A percentile compares a stretch with the other conserved stretches of the same genome.
phyloP scores from a whole-genome alignment of 768 basidiomycete genomes.

The Xerocomellus chrysenteron region DNA sequence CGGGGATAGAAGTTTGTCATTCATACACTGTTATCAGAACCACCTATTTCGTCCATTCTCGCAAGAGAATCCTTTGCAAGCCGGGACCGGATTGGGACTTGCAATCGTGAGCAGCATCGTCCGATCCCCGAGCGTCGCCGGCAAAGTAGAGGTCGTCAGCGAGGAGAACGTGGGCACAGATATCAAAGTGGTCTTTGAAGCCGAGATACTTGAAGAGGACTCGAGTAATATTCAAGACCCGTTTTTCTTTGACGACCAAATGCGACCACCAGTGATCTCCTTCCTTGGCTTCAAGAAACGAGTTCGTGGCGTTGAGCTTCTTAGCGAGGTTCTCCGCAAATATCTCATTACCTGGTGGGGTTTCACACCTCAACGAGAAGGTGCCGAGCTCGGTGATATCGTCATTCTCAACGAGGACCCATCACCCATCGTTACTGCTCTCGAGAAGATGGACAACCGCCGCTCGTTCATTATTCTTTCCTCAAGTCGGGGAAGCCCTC shows the following conservation, averaged over 20 bases:
- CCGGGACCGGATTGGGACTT: conserved; percentile 90
- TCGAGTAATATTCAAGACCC: conserved; percentile 43
- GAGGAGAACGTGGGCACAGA: conserved; percentile 89
- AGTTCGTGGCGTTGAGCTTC: conserved; percentile 66
- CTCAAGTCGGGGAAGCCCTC: conserved; percentile 63
- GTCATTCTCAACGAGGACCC: conserved; percentile 81
- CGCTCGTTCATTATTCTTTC: conserved; percentile 78
- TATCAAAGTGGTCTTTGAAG: conserved; percentile 82
- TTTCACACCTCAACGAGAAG: conserved; percentile 47
- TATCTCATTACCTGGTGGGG: conserved; percentile 80
- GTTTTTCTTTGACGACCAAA: conserved; percentile 43
- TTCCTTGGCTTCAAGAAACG: conserved; percentile 68
- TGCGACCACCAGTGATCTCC: conserved; percentile 52
- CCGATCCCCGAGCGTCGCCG: conserved; percentile 78
- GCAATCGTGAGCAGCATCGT: conserved; percentile 95
- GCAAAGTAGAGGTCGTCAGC: conserved; percentile 93
- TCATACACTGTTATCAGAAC: conserved; percentile 47
- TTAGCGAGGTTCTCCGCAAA: conserved; percentile 57
- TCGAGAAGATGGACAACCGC: conserved; percentile 51
- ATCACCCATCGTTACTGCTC: conserved; percentile 53
- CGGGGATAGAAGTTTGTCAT: not conserved
- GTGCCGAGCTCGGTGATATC: conserved; percentile 60
- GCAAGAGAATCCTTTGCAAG: conserved; percentile 91
- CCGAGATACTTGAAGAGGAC: conserved; percentile 52
- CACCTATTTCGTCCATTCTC: conserved; percentile 97